These are phyloP conservation scores for Fusarium transvaalense DNA, from an alignment of 2,329 filamentous ascomycete genomes.

Conservation along the genomic window DNA sequence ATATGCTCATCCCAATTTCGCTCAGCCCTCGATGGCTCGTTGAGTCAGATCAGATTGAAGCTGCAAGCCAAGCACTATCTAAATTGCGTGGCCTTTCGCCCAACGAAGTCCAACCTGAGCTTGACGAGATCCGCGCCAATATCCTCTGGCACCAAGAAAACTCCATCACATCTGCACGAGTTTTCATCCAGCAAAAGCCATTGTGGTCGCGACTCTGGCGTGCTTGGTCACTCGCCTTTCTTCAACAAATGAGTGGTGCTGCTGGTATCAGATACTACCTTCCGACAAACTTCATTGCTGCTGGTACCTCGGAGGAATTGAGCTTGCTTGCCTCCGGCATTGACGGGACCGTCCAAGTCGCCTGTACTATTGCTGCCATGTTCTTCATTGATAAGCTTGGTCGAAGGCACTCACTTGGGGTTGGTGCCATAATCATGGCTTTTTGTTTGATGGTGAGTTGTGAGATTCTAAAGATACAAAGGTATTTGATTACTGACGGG, in stretches of 20 bases:
- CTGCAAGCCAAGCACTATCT: constrained; percentile 7
- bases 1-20: neutral
- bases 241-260: constrained; percentile 25
- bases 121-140: constrained; percentile 27
- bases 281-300: constrained; percentile 18
- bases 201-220: constrained; percentile 27
- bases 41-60: constrained; percentile 21
- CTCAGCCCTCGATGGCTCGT: constrained; percentile 22
- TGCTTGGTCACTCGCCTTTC: constrained; percentile 15
- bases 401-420: constrained; percentile 16
- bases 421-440: constrained; percentile 25
- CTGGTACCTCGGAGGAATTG: constrained; percentile 19
- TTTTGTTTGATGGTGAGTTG: constrained; percentile 25
- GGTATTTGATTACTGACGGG: neutral
- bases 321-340: constrained; percentile 21
- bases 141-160: constrained; percentile 28
- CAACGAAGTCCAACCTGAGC: constrained; percentile 7
- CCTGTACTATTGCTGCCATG: constrained; percentile 27
- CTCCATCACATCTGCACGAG: constrained; percentile 20
- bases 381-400: constrained; percentile 31
- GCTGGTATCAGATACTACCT: constrained; percentile 26
- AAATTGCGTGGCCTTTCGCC: constrained; percentile 3
- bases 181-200: constrained; percentile 22
- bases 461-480: fast-evolving
- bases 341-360: constrained; percentile 22